Evolutionary conservation across 306 rosid genomes (phyloP).

Genomic region (Gastrolobium bilobum): DNA sequence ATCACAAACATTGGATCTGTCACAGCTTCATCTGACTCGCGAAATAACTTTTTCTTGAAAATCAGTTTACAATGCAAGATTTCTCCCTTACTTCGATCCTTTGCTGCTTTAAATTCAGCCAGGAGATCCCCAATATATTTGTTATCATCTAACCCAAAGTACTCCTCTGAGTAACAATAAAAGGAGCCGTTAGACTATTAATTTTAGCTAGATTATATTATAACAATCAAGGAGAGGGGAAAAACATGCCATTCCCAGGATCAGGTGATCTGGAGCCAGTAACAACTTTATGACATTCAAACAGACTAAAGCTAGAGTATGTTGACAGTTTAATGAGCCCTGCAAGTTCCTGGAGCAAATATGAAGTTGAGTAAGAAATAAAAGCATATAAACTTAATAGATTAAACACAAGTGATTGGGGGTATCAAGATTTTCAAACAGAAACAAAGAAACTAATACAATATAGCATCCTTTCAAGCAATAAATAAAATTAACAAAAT

Average conservation of each 20-base stretch:
- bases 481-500: constrained; percentile 1
- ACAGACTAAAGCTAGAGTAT: constrained; percentile 88
- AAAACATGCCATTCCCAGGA: constrained; percentile 77
- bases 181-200: constrained; percentile 48
- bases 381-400: constrained; percentile 26
- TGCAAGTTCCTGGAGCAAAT: constrained; percentile 85
- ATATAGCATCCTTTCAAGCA: neutral
- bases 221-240: constrained; percentile 35
- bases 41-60: constrained; percentile 90
- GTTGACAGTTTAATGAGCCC: constrained; percentile 84
- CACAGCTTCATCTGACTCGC: constrained; percentile 95
- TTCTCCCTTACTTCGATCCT: constrained; percentile 97
- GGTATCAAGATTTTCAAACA: constrained; percentile 31
- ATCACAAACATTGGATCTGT: constrained; percentile 93
- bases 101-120: constrained; percentile 87
- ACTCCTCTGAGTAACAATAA: constrained; percentile 77
- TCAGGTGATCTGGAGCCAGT: constrained; percentile 84
- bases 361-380: constrained; percentile 44
- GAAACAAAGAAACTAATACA: constrained; percentile 26
- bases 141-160: constrained; percentile 92
- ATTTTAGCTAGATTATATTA: constrained; percentile 34
- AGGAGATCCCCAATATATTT: constrained; percentile 94
- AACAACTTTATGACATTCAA: constrained; percentile 93
- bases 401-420: constrained; percentile 15
- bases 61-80: constrained; percentile 91